phyloP scores from a whole-genome alignment of 768 basidiomycete species.

The Trametes cinnabarina region DNA sequence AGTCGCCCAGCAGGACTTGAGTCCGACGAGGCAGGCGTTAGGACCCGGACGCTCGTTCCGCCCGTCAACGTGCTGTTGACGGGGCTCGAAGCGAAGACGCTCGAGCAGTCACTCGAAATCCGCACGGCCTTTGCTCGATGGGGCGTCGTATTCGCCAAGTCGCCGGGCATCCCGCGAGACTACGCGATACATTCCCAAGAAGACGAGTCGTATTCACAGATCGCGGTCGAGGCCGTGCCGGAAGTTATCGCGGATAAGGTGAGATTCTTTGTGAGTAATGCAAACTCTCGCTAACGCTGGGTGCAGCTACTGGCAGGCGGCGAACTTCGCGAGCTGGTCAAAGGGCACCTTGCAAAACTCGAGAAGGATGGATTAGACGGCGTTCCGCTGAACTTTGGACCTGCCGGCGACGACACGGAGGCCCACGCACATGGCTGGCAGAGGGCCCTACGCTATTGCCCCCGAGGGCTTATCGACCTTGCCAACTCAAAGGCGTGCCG shows the following conservation, averaged over 20 bases:
- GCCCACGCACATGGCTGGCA: constrained; percentile 46
- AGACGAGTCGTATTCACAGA: constrained; percentile 53
- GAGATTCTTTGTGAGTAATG: constrained; percentile 18
- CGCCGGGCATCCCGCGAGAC: constrained; percentile 21
- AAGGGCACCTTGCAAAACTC: constrained; percentile 64
- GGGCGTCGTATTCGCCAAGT: constrained; percentile 61
- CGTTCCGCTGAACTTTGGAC: constrained; percentile 5
- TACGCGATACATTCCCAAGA: constrained; percentile 20
- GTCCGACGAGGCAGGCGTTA: constrained; percentile 24
- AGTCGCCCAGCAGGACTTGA: constrained; percentile 4
- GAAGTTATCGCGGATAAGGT: constrained; percentile 70
- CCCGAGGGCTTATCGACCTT: constrained; percentile 76
- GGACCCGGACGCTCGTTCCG: constrained; percentile 46
- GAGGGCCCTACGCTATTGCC: constrained; percentile 76
- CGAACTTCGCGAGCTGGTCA: constrained; percentile 75
- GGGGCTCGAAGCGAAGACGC: constrained; percentile 53
- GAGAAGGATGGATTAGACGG: constrained; percentile 43
- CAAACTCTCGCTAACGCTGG: constrained; percentile 14
- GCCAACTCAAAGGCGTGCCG: constrained; percentile 95
- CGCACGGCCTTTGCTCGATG: constrained; percentile 57
- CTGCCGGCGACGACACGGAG: not conserved
- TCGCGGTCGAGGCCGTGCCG: constrained; percentile 63
- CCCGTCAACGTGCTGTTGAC: constrained; percentile 64
- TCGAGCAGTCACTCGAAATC: constrained; percentile 42
- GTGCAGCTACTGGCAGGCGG: constrained; percentile 59